Base-by-base conservation (phyloP, 306 rosid genomes). In the Delonix regia region DNA sequence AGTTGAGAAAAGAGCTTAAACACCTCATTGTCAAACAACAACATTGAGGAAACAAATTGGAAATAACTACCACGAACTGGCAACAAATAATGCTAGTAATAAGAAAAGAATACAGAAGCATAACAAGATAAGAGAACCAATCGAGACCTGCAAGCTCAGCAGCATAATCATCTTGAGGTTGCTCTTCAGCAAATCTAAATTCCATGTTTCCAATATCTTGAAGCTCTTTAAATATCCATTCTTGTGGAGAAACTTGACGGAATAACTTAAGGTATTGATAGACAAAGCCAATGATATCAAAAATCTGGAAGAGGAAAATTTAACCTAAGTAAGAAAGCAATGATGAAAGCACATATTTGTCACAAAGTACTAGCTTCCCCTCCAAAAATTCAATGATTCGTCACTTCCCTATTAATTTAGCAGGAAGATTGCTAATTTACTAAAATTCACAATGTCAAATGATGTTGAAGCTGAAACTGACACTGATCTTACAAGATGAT, bases 141-240 rank as follows among this genome's bases (percentile, higher is more conserved):
- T 9, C 14, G 52, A 41, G 82, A 92, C 98, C 99, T 89, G 99
- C 85, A 76, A 95, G 99, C 80, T 91, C 96, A 30, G 96, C 91
- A 81, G 99, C 98, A 85, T 92, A 95, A 84, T 95, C 99, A 86
- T 95, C 99, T 80, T 88, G 97, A 51, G 97, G 99, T 61, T 92
- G 93, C 88, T 95, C 99, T 88, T 93, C 99, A 9, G 88, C 97
- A 82, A 92, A 95, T 88, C 89, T 88, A 85, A 92, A 95, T 60
- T 91, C 98, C 97, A 95, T 95, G 87, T 91, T 95, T 67, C 96
- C 98, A 73, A 91, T 95, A 83, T 84, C 88, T 81, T 92, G 98
- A 75, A 95, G 91, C 80, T 95, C 99, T 88, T 85, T 86, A 87
- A 92, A 95, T 84, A 95, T 95, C 98, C 99, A 92, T 84, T 93